A percentile compares a stretch with the other conserved stretches of the same genome.
Conservation (phyloP, 73 alveolate species). For the Paraurostyla sp. region DNA sequence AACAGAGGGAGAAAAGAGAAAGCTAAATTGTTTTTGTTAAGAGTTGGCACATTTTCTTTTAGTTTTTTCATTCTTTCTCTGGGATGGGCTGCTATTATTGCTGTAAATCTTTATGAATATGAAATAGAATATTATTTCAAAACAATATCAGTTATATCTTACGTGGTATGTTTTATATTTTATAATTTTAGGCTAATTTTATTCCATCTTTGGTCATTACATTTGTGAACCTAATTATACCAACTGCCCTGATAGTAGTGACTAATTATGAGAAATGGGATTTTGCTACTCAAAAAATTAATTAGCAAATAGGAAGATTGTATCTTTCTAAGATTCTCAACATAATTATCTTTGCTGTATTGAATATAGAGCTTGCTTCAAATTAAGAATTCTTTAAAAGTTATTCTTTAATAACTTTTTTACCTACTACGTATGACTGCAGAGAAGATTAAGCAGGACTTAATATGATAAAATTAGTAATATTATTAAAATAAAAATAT, state of each 20-base stretch:
- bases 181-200: not conserved
- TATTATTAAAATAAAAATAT: not conserved
- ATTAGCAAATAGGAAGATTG: constrained; percentile 72
- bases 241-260: constrained; percentile 64
- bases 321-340: constrained; percentile 72
- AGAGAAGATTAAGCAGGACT: constrained; percentile 79
- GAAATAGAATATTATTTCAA: constrained; percentile 17
- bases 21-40: constrained; percentile 41
- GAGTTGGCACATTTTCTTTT: constrained; percentile 52
- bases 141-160: not conserved
- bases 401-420: not conserved
- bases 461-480: constrained; percentile 57
- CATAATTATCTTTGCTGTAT: constrained; percentile 58
- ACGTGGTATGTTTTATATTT: not conserved
- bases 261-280: constrained; percentile 74
- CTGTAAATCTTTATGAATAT: constrained; percentile 41
- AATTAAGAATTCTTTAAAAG: not conserved
- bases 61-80: constrained; percentile 39
- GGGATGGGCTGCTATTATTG: constrained; percentile 74
- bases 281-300: constrained; percentile 33
- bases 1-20: constrained; percentile 68
- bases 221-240: constrained; percentile 69
- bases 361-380: constrained; percentile 72
- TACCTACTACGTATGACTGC: constrained; percentile 55
- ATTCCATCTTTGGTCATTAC: constrained; percentile 61